These are phyloP conservation scores for Penicillium sp. DNA, from an alignment of 2,329 filamentous ascomycete genomes.

Conservation along the genomic window DNA sequence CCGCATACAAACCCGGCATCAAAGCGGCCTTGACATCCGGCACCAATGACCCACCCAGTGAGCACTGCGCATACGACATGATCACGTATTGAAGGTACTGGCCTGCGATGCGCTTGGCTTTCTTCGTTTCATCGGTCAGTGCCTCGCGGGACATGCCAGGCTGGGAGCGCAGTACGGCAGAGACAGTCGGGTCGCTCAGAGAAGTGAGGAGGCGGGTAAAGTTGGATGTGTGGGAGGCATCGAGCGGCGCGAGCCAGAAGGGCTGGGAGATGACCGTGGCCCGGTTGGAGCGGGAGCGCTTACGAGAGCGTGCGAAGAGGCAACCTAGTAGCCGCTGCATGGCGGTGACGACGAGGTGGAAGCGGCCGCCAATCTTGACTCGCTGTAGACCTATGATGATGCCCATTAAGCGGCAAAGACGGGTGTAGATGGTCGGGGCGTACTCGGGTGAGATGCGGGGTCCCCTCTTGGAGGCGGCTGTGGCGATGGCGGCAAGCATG, in stretches of 20 bases:
- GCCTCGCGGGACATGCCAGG: conserved; percentile 45
- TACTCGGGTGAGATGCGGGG: conserved; percentile 38
- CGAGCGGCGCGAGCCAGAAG: conserved; percentile 42
- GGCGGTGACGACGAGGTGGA: conserved; percentile 60
- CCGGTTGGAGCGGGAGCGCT: conserved; percentile 35
- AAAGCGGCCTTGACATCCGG: conserved; percentile 58
- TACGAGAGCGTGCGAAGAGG: conserved; percentile 56
- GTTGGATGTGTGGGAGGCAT: conserved; percentile 51
- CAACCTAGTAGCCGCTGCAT: conserved; percentile 60
- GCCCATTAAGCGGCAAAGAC: conserved; percentile 58
- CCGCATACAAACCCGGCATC: conserved; percentile 56
- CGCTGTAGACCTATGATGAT: conserved; percentile 61
- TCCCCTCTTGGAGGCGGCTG: conserved; percentile 40
- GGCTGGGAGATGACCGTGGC: conserved; percentile 33
- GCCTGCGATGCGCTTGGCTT: conserved; percentile 60
- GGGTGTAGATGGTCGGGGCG: conserved; percentile 53
- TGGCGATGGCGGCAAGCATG: conserved; percentile 44
- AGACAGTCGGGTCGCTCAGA: conserved; percentile 64
- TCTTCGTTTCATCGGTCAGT: conserved; percentile 63
- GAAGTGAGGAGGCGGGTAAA: conserved; percentile 62
- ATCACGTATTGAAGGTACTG: conserved; percentile 62
- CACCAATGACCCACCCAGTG: conserved; percentile 54
- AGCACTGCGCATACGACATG: conserved; percentile 59
- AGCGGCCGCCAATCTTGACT: conserved; percentile 61
- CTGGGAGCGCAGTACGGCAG: conserved; percentile 52